phyloP scores from a whole-genome alignment of 2,329 filamentous ascomycete species.

The Hymenoscyphus infarciens region DNA sequence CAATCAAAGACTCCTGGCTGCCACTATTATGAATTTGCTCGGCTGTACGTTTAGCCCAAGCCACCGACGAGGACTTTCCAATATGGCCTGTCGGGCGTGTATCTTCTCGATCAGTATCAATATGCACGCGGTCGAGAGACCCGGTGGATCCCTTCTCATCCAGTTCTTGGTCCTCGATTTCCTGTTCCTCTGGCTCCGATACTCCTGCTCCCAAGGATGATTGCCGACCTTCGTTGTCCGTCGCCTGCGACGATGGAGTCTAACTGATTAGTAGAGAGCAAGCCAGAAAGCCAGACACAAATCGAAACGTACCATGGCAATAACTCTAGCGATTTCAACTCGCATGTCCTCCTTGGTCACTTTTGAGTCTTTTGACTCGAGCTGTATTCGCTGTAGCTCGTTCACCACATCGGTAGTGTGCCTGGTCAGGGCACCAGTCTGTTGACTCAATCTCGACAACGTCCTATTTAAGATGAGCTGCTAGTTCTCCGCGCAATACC shows the following conservation, averaged over 20 bases:
- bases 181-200: slow-evolving; percentile 1
- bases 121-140: slow-evolving; percentile 25
- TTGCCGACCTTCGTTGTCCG: slow-evolving; percentile 1
- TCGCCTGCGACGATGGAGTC: background rate
- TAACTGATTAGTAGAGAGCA: background rate
- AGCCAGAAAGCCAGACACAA: background rate
- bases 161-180: slow-evolving; percentile 14
- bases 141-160: slow-evolving; percentile 28
- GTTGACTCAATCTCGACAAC: slow-evolving; percentile 23
- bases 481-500: background rate
- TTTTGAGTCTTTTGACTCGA: slow-evolving; percentile 14
- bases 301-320: slow-evolving; percentile 24
- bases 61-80: slow-evolving; percentile 27
- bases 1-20: slow-evolving; percentile 1
- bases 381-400: slow-evolving; percentile 23
- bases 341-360: slow-evolving; percentile 23
- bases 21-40: slow-evolving; percentile 12
- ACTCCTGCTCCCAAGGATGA: background rate
- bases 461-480: slow-evolving; percentile 16
- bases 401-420: slow-evolving; percentile 23
- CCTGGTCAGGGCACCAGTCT: slow-evolving; percentile 18
- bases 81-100: slow-evolving; percentile 24
- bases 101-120: slow-evolving; percentile 27
- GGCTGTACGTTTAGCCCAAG: slow-evolving; percentile 26
- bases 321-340: slow-evolving; percentile 21